phyloP scores from a whole-genome alignment of 2,329 filamentous ascomycete species.

The Talaromyces sp. region DNA sequence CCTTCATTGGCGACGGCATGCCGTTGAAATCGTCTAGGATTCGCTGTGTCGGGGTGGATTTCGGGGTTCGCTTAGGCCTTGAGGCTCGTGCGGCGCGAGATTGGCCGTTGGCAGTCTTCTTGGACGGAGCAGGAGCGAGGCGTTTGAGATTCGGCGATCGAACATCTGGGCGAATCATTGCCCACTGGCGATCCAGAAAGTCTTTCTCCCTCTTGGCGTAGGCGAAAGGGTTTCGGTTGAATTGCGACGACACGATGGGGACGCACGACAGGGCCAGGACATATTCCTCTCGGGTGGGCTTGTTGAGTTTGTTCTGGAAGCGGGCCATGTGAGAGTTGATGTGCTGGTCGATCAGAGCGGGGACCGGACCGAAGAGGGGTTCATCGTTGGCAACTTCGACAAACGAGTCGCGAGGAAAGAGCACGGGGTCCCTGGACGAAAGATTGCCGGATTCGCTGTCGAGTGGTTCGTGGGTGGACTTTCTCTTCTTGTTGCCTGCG shows the following conservation, averaged over 20 bases:
- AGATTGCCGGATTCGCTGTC: slow-evolving; percentile 23
- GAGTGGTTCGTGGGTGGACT: slow-evolving; percentile 29
- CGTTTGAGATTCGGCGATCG: slow-evolving; percentile 33
- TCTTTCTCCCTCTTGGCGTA: slow-evolving; percentile 40
- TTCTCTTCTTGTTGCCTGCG: slow-evolving; percentile 36
- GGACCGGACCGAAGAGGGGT: slow-evolving; percentile 37
- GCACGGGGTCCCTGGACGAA: slow-evolving; percentile 35
- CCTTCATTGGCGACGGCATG: slow-evolving; percentile 36
- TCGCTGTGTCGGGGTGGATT: slow-evolving; percentile 38
- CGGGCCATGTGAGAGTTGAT: slow-evolving; percentile 39
- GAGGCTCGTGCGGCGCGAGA: slow-evolving; percentile 27
- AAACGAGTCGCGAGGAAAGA: slow-evolving; percentile 37
- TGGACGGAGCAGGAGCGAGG: slow-evolving; percentile 36
- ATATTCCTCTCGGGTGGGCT: slow-evolving; percentile 42
- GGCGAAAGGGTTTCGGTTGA: slow-evolving; percentile 41
- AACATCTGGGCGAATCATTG: slow-evolving; percentile 30
- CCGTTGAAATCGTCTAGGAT: slow-evolving; percentile 34
- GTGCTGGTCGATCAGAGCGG: slow-evolving; percentile 36
- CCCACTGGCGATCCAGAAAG: slow-evolving; percentile 37
- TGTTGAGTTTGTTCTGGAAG: slow-evolving; percentile 38
- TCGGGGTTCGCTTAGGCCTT: slow-evolving; percentile 36
- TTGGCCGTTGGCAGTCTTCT: slow-evolving; percentile 19
- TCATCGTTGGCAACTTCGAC: slow-evolving; percentile 32
- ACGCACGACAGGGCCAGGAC: slow-evolving; percentile 40
- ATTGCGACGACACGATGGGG: slow-evolving; percentile 36